These are phyloP conservation scores for Talaromyces sp. DNA, from an alignment of 2,329 filamentous ascomycete genomes.

Conservation along the genomic window DNA sequence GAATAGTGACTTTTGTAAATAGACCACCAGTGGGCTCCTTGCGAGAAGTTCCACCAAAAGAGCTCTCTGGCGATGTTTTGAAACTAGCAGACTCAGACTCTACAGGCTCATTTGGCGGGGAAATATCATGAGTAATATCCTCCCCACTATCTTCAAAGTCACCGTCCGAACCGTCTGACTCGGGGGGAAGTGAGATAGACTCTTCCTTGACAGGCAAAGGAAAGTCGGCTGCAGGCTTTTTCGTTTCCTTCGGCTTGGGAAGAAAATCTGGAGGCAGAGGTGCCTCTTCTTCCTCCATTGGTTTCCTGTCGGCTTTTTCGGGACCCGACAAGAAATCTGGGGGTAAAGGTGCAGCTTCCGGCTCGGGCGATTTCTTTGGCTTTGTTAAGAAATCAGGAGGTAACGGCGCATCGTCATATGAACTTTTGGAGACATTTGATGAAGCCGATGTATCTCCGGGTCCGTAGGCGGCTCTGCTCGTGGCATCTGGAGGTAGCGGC, in stretches of 20 bases:
- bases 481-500: slow-evolving; percentile 49
- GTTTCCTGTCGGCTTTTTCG: slow-evolving; percentile 22
- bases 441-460: slow-evolving; percentile 52
- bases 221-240: slow-evolving; percentile 23
- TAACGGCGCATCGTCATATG: slow-evolving; percentile 42
- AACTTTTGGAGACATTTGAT: slow-evolving; percentile 43
- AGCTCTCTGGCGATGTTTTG: slow-evolving; percentile 46
- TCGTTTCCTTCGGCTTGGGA: slow-evolving; percentile 20
- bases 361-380: slow-evolving; percentile 3
- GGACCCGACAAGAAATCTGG: slow-evolving; percentile 24
- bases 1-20: slow-evolving; percentile 41
- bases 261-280: slow-evolving; percentile 30
- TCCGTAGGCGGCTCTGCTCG: slow-evolving; percentile 47
- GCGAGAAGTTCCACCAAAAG: slow-evolving; percentile 41
- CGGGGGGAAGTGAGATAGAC: slow-evolving; percentile 34
- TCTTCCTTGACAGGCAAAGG: slow-evolving; percentile 30
- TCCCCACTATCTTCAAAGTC: slow-evolving; percentile 50
- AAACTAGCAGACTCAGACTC: slow-evolving; percentile 36
- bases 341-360: slow-evolving; percentile 24
- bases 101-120: slow-evolving; percentile 29
- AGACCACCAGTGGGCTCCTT: slow-evolving; percentile 41
- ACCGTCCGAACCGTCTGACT: slow-evolving; percentile 37
- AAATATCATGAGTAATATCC: slow-evolving; percentile 45
- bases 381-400: slow-evolving; percentile 30
- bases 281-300: slow-evolving; percentile 23